Conservation (phyloP, 2,329 filamentous ascomycete species). For the Diaporthe vaccinii region DNA sequence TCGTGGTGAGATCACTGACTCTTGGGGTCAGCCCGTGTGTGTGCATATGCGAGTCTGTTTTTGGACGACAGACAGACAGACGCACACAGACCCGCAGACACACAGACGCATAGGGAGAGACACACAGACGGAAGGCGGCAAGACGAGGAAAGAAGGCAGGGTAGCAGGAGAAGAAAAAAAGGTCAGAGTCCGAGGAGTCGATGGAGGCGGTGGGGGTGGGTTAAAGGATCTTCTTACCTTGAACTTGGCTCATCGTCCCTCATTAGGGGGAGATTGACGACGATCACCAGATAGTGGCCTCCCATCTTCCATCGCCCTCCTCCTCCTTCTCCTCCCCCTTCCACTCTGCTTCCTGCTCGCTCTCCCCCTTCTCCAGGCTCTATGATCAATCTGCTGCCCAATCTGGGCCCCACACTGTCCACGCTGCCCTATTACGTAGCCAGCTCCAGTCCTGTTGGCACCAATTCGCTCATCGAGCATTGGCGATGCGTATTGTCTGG, state of each 20-base stretch:
- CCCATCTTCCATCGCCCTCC: not conserved
- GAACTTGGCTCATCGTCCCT: constrained; percentile 30
- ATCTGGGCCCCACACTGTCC: constrained; percentile 5
- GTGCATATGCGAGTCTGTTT: not conserved
- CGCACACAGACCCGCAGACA: not conserved
- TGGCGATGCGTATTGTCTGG: not conserved
- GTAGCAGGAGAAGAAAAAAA: not conserved
- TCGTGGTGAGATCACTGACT: constrained; percentile 6
- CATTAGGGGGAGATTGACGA: constrained; percentile 38
- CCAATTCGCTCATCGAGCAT: not conserved
- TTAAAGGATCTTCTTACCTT: constrained; percentile 36
- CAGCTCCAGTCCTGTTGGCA: constrained; percentile 21
- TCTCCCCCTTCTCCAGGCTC: not conserved
- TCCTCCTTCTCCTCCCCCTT: not conserved
- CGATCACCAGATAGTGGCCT: constrained; percentile 31
- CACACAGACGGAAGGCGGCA: not conserved
- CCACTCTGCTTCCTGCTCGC: not conserved
- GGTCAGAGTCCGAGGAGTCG: constrained; percentile 12
- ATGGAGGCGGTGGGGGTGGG: constrained; percentile 21
- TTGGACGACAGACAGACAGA: not conserved
- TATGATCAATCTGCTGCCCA: constrained; percentile 3
- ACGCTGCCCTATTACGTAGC: constrained; percentile 26
- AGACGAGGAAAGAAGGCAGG: not conserved
- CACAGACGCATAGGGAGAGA: not conserved
- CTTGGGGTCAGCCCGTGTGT: constrained; percentile 7